These are phyloP conservation scores for Corrigiola litoralis DNA, from an alignment of 179 eudicot genomes.

Conservation along the genomic window DNA sequence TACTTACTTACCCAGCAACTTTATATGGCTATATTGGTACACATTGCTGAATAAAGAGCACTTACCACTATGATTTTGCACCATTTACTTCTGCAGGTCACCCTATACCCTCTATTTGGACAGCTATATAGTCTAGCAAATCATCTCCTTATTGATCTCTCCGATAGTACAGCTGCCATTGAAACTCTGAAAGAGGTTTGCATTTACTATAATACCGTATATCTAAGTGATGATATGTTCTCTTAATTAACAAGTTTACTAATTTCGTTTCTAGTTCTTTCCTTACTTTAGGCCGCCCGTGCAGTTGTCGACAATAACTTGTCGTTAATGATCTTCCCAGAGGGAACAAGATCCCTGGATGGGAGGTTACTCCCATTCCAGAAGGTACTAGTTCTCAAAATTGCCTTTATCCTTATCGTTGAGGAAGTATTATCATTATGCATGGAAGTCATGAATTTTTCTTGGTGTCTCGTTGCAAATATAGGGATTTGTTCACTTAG, in stretches of 20 bases:
- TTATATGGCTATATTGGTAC: too few relatives aligned
- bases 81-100: constrained; percentile 20
- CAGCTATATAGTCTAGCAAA: constrained; percentile 33
- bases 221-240: background rate
- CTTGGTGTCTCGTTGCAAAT: background rate
- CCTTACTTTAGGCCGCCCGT: constrained; percentile 26
- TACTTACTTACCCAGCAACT: too few relatives aligned
- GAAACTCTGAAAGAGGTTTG: constrained; percentile 39
- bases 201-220: too few relatives aligned
- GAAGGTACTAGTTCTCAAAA: constrained; percentile 21
- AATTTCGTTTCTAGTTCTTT: background rate
- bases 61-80: background rate
- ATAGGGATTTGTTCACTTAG: constrained; percentile 42
- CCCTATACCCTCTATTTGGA: constrained; percentile 39
- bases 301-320: constrained; percentile 32
- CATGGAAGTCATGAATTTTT: too few relatives aligned
- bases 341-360: constrained; percentile 36
- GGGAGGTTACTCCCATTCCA: constrained; percentile 37
- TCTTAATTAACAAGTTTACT: background rate
- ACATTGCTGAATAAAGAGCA: too few relatives aligned
- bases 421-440: too few relatives aligned
- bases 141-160: constrained; percentile 42
- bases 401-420: background rate
- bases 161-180: constrained; percentile 37
- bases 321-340: constrained; percentile 43